Evolutionary conservation across 192 early-diverging fungal species (phyloP), one percentile per base, ranked within the genome.

Genomic region (Coemansia pectinata): DNA sequence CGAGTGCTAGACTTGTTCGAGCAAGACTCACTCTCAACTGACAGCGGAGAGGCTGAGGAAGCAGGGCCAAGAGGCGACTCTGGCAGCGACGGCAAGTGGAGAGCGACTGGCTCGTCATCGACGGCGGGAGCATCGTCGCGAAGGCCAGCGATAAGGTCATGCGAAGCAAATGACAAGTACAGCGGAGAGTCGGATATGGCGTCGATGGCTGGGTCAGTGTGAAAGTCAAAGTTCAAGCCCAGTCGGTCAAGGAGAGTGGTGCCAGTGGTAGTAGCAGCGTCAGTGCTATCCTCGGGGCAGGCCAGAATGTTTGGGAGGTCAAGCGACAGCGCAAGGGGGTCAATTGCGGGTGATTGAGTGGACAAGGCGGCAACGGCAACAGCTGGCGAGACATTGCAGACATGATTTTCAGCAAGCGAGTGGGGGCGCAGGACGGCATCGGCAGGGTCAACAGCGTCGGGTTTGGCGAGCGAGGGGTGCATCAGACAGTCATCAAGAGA

Each of bases 201-300:
- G 38, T 71, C 68, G 17, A 77, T 70, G 23, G 44, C 74, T 1
- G 79, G 74, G 23, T 77, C 75, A 1, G 69, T 71, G 62, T 63
- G 62, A 53, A 82, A 82, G 58, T 74, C 62, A 58, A 82, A 77
- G 19, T 60, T 65, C 57, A 82, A 62, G n/a, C 68, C 65, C 27
- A 70, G 52, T 3, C 63, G 69, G 63, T 75, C 63, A 36, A 70
- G 61, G 50, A 70, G 27, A 31, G 27, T 17, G 14, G 15, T 17
- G 15, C 10, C 12, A 7, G 41, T 10, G 36, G 5, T 34, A 41
- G 21, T 33, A 47, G 12, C 48, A 36, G 40, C 36, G 25, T 53
- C 67, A 23, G 53, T 12, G 55, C 55, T 38, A 29, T 5, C 7
- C n/a, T 48, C 1, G 17, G 45, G 19, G n/a, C 45, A 23, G n/a